Conservation (phyloP, 768 basidiomycete genomes). For the Calvatia gigantea region DNA sequence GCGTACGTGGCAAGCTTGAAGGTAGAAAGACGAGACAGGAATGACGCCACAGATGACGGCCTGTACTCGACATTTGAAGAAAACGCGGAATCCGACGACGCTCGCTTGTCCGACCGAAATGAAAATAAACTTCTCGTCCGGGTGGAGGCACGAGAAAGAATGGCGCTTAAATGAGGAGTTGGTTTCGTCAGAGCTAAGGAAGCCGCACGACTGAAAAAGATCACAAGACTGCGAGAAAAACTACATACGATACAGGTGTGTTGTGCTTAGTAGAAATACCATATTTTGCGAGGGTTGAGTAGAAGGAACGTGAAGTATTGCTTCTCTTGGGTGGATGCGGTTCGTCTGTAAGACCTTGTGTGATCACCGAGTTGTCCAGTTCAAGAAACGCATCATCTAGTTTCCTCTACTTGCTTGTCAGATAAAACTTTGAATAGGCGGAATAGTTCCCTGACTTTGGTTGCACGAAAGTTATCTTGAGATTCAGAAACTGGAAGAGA, state of each 20-base stretch:
- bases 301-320: slow-evolving; percentile 55
- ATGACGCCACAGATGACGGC: slow-evolving; percentile 73
- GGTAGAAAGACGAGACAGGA: slow-evolving; percentile 70
- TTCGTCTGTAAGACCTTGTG: slow-evolving; percentile 26
- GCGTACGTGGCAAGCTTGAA: slow-evolving; percentile 79
- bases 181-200: slow-evolving; percentile 38
- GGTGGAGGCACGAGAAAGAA: slow-evolving; percentile 61
- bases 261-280: slow-evolving; percentile 34
- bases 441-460: slow-evolving; percentile 35
- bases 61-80: slow-evolving; percentile 59
- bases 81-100: slow-evolving; percentile 28
- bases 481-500: not conserved
- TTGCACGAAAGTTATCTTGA: slow-evolving; percentile 20
- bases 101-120: slow-evolving; percentile 34
- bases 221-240: not conserved
- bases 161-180: slow-evolving; percentile 69
- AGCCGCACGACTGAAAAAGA: not conserved
- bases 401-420: slow-evolving; percentile 51
- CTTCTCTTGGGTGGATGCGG: slow-evolving; percentile 53
- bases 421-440: too few relatives aligned
- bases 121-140: slow-evolving; percentile 50
- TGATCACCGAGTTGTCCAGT: slow-evolving; percentile 60
- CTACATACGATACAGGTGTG: not conserved
- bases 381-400: slow-evolving; percentile 76
- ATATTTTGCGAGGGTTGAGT: slow-evolving; percentile 78